Evolutionary conservation across 192 early-diverging fungal genomes (phyloP).

Genomic region (Chytriomyces sp.): DNA sequence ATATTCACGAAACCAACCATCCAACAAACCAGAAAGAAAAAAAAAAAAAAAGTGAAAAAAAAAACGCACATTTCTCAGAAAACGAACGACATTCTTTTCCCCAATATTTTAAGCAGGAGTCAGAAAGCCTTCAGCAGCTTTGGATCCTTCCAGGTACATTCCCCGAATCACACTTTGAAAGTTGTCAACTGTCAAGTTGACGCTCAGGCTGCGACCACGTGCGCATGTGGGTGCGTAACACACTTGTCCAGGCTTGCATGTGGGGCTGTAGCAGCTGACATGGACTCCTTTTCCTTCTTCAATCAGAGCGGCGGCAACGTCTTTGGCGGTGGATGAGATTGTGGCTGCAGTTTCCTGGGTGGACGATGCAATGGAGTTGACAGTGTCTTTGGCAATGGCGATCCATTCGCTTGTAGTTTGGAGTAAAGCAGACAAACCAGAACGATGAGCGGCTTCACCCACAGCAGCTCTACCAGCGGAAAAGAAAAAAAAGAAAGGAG

Average conservation of each 20-base stretch:
- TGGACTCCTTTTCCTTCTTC: conserved; percentile 47
- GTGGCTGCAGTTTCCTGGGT: conserved; percentile 11
- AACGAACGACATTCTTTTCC: not conserved
- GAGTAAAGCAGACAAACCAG: conserved; percentile 17
- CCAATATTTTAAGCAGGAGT: not conserved
- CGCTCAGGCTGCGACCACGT: conserved; percentile 37
- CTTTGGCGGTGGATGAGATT: conserved; percentile 32
- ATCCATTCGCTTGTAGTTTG: conserved; percentile 26
- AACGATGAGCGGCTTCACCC: not conserved
- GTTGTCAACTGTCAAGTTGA: conserved; percentile 39
- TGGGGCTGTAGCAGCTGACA: conserved; percentile 54
- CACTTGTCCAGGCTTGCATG: conserved; percentile 46
- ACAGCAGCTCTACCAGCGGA: not conserved
- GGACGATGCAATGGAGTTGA: conserved; percentile 3
- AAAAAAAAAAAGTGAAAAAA: not conserved
- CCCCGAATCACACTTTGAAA: conserved; percentile 40
- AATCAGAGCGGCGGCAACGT: conserved; percentile 39
- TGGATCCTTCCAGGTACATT: conserved; percentile 35
- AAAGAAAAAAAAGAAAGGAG: not conserved
- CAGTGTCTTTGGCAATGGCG: conserved; percentile 29
- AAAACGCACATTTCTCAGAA: not conserved
- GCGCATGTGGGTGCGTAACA: conserved; percentile 60
- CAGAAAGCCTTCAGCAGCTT: conserved; percentile 27
- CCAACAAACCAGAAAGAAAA: not conserved
- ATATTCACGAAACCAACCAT: not conserved